A percentile compares a stretch with the other conserved stretches of the same genome.
These are phyloP conservation scores for Grigorovia yakushimaensis DNA, from an alignment of 805 yeast species.

Conservation along the genomic window DNA sequence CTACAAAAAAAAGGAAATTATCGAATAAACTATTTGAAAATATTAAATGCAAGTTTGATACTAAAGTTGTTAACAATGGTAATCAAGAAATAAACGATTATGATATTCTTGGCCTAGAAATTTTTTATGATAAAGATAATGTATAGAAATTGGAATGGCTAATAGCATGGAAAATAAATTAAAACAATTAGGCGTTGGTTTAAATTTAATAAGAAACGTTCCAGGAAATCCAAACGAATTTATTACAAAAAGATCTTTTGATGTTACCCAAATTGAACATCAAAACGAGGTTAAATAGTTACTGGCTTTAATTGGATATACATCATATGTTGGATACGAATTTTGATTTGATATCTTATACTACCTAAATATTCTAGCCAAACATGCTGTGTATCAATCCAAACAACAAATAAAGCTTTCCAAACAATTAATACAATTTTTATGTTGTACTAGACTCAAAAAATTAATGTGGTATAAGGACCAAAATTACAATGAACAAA, in stretches of 20 bases:
- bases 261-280: not conserved
- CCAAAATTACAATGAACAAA: too few species aligned
- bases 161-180: constrained; percentile 2
- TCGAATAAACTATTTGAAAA: too few species aligned
- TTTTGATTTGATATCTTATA: constrained; percentile 6
- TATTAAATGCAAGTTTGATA: not conserved
- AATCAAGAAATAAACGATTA: not conserved
- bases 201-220: not conserved
- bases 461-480: too few species aligned
- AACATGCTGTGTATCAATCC: not conserved
- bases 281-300: constrained; percentile 3
- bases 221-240: not conserved
- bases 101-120: constrained; percentile 7
- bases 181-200: not conserved
- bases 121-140: constrained; percentile 3
- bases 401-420: too few species aligned
- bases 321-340: constrained; percentile 7
- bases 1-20: too few species aligned
- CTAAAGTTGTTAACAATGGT: not conserved
- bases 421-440: too few species aligned
- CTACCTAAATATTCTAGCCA: constrained; percentile 7
- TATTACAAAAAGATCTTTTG: not conserved
- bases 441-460: too few species aligned
- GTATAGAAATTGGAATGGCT: constrained; percentile 6
- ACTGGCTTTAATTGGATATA: constrained; percentile 4